Evolutionary conservation across 2,329 filamentous ascomycete genomes (phyloP).

Genomic region (Colletotrichum noveboracense): DNA sequence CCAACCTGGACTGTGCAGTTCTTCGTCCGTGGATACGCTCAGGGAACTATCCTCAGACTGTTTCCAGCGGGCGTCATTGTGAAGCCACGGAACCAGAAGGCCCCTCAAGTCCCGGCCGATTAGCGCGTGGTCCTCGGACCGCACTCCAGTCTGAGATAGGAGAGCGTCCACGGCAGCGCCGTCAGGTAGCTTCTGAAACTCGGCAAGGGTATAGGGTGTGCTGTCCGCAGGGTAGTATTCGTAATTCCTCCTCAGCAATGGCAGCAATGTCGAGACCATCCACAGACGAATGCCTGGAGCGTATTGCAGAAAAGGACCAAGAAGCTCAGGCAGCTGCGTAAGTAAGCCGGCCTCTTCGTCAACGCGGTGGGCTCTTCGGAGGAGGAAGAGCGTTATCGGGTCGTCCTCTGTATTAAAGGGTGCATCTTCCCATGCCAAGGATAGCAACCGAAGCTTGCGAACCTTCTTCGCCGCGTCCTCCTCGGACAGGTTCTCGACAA

Average conservation of each 20-base stretch:
- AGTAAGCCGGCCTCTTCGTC: constrained; percentile 77
- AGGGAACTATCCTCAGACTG: not conserved
- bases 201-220: constrained; percentile 58
- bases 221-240: constrained; percentile 68
- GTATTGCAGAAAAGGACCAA: constrained; percentile 70
- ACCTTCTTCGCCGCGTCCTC: constrained; percentile 68
- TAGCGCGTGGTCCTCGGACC: constrained; percentile 41
- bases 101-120: constrained; percentile 71
- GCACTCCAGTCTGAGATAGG: constrained; percentile 59
- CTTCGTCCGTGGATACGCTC: constrained; percentile 21
- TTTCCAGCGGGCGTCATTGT: constrained; percentile 65
- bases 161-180: constrained; percentile 64
- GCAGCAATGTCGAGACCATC: constrained; percentile 72
- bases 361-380: constrained; percentile 71
- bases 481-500: constrained; percentile 65
- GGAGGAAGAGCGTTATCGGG: constrained; percentile 65
- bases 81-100: constrained; percentile 76
- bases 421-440: constrained; percentile 56
- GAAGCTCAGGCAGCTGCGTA: constrained; percentile 68
- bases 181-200: constrained; percentile 68
- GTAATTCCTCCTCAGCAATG: constrained; percentile 70
- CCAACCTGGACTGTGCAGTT: constrained; percentile 65
- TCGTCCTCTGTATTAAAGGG: constrained; percentile 57
- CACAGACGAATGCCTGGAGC: constrained; percentile 68
- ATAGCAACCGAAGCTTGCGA: constrained; percentile 66